These are phyloP conservation scores for Nannochloropsis gaditana DNA, from an alignment of 108 stramenopile genomes.

Conservation along the genomic window DNA sequence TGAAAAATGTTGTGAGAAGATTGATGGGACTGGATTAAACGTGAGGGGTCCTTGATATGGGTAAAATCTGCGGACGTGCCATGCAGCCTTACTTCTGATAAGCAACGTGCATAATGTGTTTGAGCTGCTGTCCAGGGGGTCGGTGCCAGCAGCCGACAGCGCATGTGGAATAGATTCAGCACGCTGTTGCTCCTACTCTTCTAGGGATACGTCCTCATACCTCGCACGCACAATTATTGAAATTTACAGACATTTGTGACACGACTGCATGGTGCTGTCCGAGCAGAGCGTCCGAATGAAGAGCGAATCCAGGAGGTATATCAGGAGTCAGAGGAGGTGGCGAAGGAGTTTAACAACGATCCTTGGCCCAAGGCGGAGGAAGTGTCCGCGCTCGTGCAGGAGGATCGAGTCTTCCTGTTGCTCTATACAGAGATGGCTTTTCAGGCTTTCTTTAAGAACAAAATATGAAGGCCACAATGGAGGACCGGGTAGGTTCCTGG, in stretches of 20 bases:
- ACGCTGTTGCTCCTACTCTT: too few species aligned
- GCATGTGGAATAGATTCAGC: too few species aligned
- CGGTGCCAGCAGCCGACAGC: too few species aligned
- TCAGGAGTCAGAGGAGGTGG: constrained; percentile 30
- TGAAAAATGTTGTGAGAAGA: too few species aligned
- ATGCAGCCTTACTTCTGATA: too few species aligned
- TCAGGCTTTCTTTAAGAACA: constrained; percentile 9
- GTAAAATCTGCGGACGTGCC: too few species aligned
- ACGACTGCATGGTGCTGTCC: neutral
- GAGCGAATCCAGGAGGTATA: constrained; percentile 19
- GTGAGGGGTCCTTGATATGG: too few species aligned
- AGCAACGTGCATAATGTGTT: too few species aligned
- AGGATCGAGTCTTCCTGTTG: constrained; percentile 23
- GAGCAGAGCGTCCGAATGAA: constrained; percentile 19
- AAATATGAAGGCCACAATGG: constrained; percentile 11
- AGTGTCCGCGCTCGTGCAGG: neutral
- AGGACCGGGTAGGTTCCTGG: constrained; percentile 35
- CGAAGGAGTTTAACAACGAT: constrained; percentile 28
- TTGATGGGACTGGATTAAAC: too few species aligned
- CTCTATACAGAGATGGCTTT: constrained; percentile 30
- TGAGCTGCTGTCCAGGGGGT: too few species aligned
- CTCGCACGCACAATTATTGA: too few species aligned
- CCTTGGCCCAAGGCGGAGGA: constrained; percentile 32
- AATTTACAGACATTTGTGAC: neutral
- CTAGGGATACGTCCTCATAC: too few species aligned